A percentile compares a stretch with the other conserved stretches of the same genome.
Evolutionary conservation across 768 basidiomycete species (phyloP).

Genomic region (Tylopilus felleus): DNA sequence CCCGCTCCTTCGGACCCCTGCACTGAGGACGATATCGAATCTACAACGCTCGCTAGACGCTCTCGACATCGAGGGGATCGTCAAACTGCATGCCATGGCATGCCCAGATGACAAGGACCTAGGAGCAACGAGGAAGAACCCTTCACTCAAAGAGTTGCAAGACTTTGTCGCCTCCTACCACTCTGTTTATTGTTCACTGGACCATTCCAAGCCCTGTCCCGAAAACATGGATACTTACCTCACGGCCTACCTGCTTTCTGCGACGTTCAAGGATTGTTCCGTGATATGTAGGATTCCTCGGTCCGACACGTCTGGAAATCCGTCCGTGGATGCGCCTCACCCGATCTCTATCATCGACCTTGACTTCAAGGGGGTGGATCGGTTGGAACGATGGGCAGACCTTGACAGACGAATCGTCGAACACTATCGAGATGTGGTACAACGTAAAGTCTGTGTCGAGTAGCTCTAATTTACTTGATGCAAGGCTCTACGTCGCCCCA

Average conservation of each 20-base stretch:
- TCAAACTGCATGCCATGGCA: conserved; percentile 35
- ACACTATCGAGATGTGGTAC: conserved; percentile 32
- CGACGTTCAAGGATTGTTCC: conserved; percentile 97
- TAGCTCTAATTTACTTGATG: background rate
- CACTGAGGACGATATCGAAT: conserved; percentile 50
- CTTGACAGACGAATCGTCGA: conserved; percentile 67
- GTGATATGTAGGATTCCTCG: conserved; percentile 44
- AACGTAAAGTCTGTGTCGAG: conserved; percentile 23
- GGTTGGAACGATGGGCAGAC: conserved; percentile 66
- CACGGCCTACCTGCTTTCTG: conserved; percentile 80
- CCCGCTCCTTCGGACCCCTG: conserved; percentile 44
- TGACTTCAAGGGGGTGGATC: conserved; percentile 70
- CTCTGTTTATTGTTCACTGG: conserved; percentile 29
- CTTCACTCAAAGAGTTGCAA: conserved; percentile 62
- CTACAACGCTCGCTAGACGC: conserved; percentile 78
- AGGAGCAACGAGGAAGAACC: conserved; percentile 42
- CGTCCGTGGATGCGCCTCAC: conserved; percentile 29
- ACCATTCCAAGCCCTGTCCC: conserved; percentile 38
- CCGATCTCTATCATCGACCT: conserved; percentile 77
- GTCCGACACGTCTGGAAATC: conserved; percentile 12
- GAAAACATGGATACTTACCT: conserved; percentile 58
- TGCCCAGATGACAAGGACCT: conserved; percentile 13
- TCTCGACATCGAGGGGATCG: conserved; percentile 83
- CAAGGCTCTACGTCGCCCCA: background rate
- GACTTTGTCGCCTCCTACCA: conserved; percentile 57